Evolutionary conservation across 257 asterid species (phyloP), one percentile per base, ranked within the genome.

Genomic region (Plantago ovata): DNA sequence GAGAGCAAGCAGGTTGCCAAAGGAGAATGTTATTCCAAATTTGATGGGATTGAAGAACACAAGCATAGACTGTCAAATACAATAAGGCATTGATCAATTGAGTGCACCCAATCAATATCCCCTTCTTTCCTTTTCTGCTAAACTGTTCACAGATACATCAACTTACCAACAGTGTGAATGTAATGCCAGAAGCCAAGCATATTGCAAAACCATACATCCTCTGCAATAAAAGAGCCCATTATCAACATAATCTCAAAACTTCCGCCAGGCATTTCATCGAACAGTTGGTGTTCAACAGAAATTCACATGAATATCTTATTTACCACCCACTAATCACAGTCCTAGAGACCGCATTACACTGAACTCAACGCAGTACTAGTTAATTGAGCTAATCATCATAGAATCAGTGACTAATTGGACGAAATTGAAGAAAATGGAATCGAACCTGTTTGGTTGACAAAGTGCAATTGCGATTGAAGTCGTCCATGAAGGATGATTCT

Each of bases 1-100:
- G 63, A 92, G 91, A 44, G 98, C 98, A 56, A 92, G 98, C 81
- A 92, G 64, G 74, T 92, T 92, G 75, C 98, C 98, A 20, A 92
- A 84, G 53, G 98, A 88, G 77, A 92, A 92, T 48, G 97, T 86
- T 54, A 92, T 73, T 64, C 98, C 98, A 70, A 92, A 92, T 83
- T 92, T 92, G 84, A 92, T 69, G 39, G 97, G 98, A 71, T 88
- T 80, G 86, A 92, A 86, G 88, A 92, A 92, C 57, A 92, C 95
- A 71, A 92, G 91, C 95, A 88, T 80, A 2, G 98, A 92, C 98
- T 92, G 94, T 42, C 56, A 59, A 58, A 50, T 5, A 62, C 38
- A 43, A 57, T 59, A 63, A 60, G 44, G 15, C 36, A 45, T 28
- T 33, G n/a, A 67, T 74, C 56, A 66, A 46, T 10, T n/a, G 32